Evolutionary conservation across 179 eudicot genomes (phyloP).

Genomic region (Beta macrorhiza): DNA sequence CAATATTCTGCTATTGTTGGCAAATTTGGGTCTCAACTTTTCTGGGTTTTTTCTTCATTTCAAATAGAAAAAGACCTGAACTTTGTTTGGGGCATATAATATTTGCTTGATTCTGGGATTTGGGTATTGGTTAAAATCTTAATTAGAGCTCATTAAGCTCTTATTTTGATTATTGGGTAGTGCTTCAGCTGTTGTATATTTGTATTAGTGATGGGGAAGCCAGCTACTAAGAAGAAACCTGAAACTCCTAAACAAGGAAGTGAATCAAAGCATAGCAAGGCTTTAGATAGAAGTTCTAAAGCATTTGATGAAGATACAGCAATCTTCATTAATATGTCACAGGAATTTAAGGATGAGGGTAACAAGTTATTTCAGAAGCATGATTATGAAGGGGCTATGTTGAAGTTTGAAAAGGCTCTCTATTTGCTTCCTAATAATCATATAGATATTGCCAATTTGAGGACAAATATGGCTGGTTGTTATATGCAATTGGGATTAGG

Average conservation of each 20-base stretch:
- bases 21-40: conserved; percentile 14
- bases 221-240: conserved; percentile 58
- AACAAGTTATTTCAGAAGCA: conserved; percentile 63
- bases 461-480: conserved; percentile 75
- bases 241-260: conserved; percentile 37
- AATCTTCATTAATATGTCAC: conserved; percentile 77
- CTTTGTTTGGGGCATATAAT: conserved; percentile 1
- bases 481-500: conserved; percentile 86
- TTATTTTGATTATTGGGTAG: conserved; percentile 11
- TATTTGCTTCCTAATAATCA: conserved; percentile 75
- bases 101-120: conserved; percentile 14
- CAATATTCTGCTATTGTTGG: conserved; percentile 1
- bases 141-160: conserved; percentile 6
- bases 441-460: conserved; percentile 67
- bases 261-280: conserved; percentile 39
- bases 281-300: conserved; percentile 47
- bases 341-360: conserved; percentile 86
- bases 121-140: conserved; percentile 24
- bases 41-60: not conserved
- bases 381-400: conserved; percentile 81
- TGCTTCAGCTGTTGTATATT: not conserved
- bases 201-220: conserved; percentile 69
- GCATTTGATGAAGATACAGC: conserved; percentile 85
- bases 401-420: conserved; percentile 81
- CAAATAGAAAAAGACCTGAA: not conserved